Percentiles rank a stretch among this genome's conserved stretches.
Conservation (phyloP, 2,329 filamentous ascomycete genomes). For the Colletotrichum sp. region DNA sequence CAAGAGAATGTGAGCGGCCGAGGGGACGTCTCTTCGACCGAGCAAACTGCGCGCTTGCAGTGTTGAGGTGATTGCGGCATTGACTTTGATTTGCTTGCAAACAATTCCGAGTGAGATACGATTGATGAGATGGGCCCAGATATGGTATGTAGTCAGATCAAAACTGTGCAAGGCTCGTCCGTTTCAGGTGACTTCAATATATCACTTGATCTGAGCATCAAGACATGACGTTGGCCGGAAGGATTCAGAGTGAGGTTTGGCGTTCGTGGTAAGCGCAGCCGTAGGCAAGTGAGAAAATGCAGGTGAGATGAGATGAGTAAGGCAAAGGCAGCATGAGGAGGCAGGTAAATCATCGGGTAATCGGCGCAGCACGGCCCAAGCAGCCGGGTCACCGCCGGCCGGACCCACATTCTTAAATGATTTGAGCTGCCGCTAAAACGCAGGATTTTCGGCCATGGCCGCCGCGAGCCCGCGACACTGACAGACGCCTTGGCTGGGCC, state of each 20-base stretch:
- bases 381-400: background rate
- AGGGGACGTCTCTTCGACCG: background rate
- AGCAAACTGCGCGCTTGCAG: background rate
- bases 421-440: slow-evolving; percentile 6
- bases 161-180: background rate
- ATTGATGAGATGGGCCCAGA: background rate
- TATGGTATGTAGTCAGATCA: background rate
- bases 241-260: background rate
- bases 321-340: background rate
- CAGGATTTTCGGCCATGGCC: slow-evolving; percentile 6
- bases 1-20: too few relatives aligned
- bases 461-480: background rate
- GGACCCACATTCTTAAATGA: slow-evolving; percentile 11
- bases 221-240: background rate
- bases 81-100: background rate
- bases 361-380: slow-evolving; percentile 6
- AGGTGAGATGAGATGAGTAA: background rate
- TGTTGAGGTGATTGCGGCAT: background rate
- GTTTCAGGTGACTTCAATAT: background rate
- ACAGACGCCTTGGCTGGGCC: slow-evolving; percentile 1
- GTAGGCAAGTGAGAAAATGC: background rate
- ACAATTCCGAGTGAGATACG: background rate
- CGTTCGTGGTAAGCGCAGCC: background rate
- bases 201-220: background rate
- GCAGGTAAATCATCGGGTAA: slow-evolving; percentile 7